Evolutionary conservation across 2,329 filamentous ascomycete species (phyloP).

Genomic region (Proliferodiscus dingleyae): DNA sequence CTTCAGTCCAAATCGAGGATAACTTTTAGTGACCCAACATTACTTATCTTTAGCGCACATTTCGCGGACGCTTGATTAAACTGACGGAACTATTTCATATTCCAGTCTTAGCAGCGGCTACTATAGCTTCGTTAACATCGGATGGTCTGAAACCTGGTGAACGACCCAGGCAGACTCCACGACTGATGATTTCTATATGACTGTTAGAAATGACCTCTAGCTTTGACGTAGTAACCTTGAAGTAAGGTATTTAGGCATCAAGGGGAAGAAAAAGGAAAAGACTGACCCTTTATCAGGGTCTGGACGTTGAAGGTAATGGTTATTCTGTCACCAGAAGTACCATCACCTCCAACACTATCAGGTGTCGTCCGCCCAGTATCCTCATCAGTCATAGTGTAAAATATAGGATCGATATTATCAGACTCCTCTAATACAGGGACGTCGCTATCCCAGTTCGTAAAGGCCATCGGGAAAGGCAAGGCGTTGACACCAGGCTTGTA

Average conservation of each 20-base stretch:
- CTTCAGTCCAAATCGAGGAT: no score
- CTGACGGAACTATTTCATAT: not conserved
- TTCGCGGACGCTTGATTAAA: not conserved
- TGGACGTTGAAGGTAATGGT: slow-evolving; percentile 29
- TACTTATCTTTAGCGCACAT: not conserved
- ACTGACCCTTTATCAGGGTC: slow-evolving; percentile 30
- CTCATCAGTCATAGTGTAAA: slow-evolving; percentile 11
- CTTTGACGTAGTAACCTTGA: not conserved
- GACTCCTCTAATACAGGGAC: slow-evolving; percentile 1
- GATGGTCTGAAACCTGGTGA: slow-evolving; percentile 28
- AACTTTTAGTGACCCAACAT: no score
- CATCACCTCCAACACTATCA: not conserved
- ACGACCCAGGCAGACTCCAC: slow-evolving; percentile 29
- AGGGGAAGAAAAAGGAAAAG: no score
- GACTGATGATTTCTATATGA: slow-evolving; percentile 25
- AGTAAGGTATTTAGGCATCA: no score
- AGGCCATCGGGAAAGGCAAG: slow-evolving; percentile 18
- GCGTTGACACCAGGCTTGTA: slow-evolving; percentile 11
- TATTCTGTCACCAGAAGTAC: slow-evolving; percentile 11
- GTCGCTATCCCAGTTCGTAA: slow-evolving; percentile 10
- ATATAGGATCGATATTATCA: slow-evolving; percentile 18
- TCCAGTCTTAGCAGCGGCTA: slow-evolving; percentile 19
- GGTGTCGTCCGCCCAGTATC: not conserved
- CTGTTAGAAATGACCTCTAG: not conserved
- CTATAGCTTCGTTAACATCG: slow-evolving; percentile 31